Evolutionary conservation across 371 early-diverging fungal species (phyloP), one percentile per base, ranked within the genome.

Genomic region (Syncephalastrum monosporum): DNA sequence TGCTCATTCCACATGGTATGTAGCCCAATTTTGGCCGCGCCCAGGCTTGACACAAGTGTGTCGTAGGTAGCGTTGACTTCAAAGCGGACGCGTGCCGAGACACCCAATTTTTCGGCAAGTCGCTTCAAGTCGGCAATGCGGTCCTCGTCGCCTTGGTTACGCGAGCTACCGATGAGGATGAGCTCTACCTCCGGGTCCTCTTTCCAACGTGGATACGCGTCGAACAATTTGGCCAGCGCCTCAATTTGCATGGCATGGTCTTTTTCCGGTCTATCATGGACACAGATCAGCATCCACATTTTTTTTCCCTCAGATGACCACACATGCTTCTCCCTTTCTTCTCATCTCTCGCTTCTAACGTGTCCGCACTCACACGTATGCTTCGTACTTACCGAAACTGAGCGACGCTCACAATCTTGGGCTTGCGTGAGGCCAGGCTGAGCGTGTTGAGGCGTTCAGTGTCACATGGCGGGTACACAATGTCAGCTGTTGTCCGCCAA

Each of bases 1-100:
- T 98, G 99, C 65, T 98, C 99, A 62, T 97, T 89, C 73, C 82
- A 78, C 99, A 98, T 98, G 14, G 97, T 91, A 65, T 97, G 97
- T 17, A 98, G 51, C 0, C 97, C 99, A 42, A 96, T 72, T 48
- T 77, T 75, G n/a, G 88, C 82, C 10, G 53, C 63, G 2, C 75
- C 66, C 14, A 96, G 63, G 61, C 83, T 79, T 0, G 68, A 65
- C 12, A 79, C 74, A 0, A 96, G 79, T 4, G 74, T 74, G 38
- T 72, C 62, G 71, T 87, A 94, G 0, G 89, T 60, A 3, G 91
- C 95, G 71, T 98, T 97, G 33, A 87, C 69, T n/a, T 90, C 77
- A 65, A 98, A 85, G 17, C 77, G 69, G 8, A 95, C 92, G n/a
- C 23, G 25, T 77, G 85, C 88, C 56, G 72, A 65, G 16, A 95